phyloP scores from a whole-genome alignment of 2,329 filamentous ascomycete genomes.

The Cryphonectria parasitica region DNA sequence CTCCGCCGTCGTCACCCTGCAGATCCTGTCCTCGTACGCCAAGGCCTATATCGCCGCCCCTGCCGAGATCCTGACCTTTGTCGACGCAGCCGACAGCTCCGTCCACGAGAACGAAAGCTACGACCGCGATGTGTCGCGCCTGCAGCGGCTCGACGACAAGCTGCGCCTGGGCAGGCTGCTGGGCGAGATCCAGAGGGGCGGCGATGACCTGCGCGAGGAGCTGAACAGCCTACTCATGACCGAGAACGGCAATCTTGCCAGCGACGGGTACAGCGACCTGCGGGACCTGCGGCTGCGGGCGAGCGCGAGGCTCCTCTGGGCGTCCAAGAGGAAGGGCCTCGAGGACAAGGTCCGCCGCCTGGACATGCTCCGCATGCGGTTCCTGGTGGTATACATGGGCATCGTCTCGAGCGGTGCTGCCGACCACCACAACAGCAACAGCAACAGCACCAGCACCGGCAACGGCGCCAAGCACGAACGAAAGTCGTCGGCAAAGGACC shows the following conservation, averaged over 20 bases:
- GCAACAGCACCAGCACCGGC: constrained; percentile 29
- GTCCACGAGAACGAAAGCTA: constrained; percentile 68
- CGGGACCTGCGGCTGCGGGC: constrained; percentile 45
- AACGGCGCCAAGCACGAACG: constrained; percentile 43
- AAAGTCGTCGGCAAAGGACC: constrained; percentile 32
- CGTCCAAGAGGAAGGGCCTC: constrained; percentile 54
- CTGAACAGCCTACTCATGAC: constrained; percentile 55
- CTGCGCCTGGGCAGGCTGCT: constrained; percentile 60
- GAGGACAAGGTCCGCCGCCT: constrained; percentile 62
- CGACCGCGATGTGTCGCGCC: constrained; percentile 61
- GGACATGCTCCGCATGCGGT: constrained; percentile 66
- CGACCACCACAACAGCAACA: constrained; percentile 28
- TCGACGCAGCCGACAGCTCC: constrained; percentile 65
- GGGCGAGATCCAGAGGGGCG: constrained; percentile 63
- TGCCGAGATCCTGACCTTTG: constrained; percentile 59
- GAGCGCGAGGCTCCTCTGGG: constrained; percentile 61
- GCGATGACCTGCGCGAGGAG: constrained; percentile 65
- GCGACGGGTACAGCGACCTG: constrained; percentile 28
- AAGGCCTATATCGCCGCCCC: constrained; percentile 62
- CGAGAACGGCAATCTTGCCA: constrained; percentile 44
- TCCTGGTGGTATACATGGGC: constrained; percentile 67
- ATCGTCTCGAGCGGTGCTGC: constrained; percentile 51
- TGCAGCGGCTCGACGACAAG: constrained; percentile 65
- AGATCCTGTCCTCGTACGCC: constrained; percentile 56
- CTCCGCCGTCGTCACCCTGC: constrained; percentile 57